These are phyloP conservation scores for Cymbopogon flexuosus DNA, from an alignment of 202 grass and related monocot genomes.

Conservation along the genomic window DNA sequence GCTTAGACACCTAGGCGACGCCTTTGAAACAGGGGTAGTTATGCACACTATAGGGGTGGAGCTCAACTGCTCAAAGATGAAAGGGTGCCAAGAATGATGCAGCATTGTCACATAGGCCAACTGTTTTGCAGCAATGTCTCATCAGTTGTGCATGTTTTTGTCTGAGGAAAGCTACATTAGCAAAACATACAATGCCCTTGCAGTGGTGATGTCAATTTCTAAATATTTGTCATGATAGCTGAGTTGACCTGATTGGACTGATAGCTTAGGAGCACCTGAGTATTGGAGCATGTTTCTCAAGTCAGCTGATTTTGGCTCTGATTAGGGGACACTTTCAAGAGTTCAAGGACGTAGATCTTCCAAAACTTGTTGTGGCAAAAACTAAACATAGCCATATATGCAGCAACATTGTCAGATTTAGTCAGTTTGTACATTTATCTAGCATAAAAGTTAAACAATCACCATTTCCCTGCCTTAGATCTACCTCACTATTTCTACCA, in stretches of 20 bases:
- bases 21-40: background rate
- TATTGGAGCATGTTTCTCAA: slow-evolving; percentile 6
- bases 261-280: background rate
- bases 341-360: background rate
- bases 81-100: background rate
- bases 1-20: background rate
- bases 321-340: background rate
- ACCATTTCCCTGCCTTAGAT: background rate
- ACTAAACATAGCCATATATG: background rate
- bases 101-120: slow-evolving; percentile 1
- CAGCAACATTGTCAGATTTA: background rate
- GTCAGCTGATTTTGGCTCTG: background rate
- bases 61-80: background rate
- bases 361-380: background rate
- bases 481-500: background rate
- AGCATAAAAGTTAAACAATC: background rate
- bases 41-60: background rate
- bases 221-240: background rate
- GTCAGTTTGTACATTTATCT: background rate
- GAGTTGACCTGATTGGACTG: background rate
- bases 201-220: background rate
- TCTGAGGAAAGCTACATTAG: background rate
- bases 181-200: slow-evolving; percentile 9
- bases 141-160: background rate
- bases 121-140: background rate